Evolutionary conservation across 164 flowering plant species (phyloP), one percentile per base, ranked within the genome.

Genomic region (Sextonia rubra): DNA sequence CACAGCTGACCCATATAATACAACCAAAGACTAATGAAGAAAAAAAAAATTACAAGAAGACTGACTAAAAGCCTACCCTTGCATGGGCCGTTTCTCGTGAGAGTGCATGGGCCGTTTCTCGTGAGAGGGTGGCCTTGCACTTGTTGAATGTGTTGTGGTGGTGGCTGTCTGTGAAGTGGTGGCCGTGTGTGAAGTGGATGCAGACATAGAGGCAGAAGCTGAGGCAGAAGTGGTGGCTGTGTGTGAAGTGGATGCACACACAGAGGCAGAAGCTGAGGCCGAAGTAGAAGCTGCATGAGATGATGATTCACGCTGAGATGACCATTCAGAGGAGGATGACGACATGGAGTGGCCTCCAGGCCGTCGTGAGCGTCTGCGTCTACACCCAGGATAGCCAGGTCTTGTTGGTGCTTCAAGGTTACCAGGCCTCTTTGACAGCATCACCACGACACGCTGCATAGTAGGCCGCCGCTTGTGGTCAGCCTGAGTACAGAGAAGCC

Each of bases 401-500:
- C 90, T 80, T 0, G 80, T 77, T 25, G 96, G 98, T 72, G 87
- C 93, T 47, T 90, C 93, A 47, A 90, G 78, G 73, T 49, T 78
- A 32, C 83, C 83, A 0, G 86, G 86, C 66, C 81, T 90, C 81
- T 76, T 87, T 0, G 90, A 84, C 0, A 94, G 82, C 79, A 86
- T 74, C 55, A 89, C 75, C 55, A 84, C 88, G 0, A 92, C 92
- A 0, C 87, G 89, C 1, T 80, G 68, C 94, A 94, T 94, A 48
- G 29, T n/a, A 0, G 98, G 98, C 48, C 98, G 82, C 37, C 80
- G 70, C 23, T 76, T 49, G 20, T 97, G 91, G 64, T 92, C 93
- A 12, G 88, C 85, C 77, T 92, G 98, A 48, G 82, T 78, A 79
- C 98, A 94, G 2, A 94, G 79, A 62, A 94, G 75, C 0, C 89